Conservation (phyloP, 306 rosid genomes). For the Pyrus communis region DNA sequence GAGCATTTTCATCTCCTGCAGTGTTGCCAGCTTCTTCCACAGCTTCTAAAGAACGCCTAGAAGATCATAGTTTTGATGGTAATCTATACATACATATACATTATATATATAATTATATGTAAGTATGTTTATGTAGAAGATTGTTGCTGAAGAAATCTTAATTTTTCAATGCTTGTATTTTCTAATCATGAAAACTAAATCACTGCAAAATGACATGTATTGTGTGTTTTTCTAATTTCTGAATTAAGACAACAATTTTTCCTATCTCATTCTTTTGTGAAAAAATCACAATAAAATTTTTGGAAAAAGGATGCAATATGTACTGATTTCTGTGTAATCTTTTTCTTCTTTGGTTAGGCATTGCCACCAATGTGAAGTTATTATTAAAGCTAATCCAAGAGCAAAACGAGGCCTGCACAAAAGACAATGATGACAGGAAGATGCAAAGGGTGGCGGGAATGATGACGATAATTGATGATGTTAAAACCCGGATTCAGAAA, state of each 20-base stretch:
- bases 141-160: not conserved
- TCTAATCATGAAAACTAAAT: not conserved
- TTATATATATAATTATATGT: not conserved
- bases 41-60: slow-evolving; percentile 18
- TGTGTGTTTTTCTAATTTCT: not conserved
- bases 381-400: slow-evolving; percentile 72
- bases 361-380: slow-evolving; percentile 57
- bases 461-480: slow-evolving; percentile 63
- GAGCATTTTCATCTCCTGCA: slow-evolving; percentile 56
- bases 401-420: slow-evolving; percentile 48
- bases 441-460: slow-evolving; percentile 74
- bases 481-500: slow-evolving; percentile 51
- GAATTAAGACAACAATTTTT: not conserved
- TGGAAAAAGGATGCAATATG: not conserved
- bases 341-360: slow-evolving; percentile 28
- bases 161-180: not conserved
- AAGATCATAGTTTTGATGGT: slow-evolving; percentile 59
- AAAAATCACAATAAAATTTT: not conserved
- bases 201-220: not conserved
- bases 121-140: not conserved
- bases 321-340: not conserved
- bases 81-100: not conserved
- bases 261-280: not conserved
- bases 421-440: slow-evolving; percentile 49
- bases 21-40: slow-evolving; percentile 29